Evolutionary conservation across 306 rosid species (phyloP).

Genomic region (Carpinus viminea): DNA sequence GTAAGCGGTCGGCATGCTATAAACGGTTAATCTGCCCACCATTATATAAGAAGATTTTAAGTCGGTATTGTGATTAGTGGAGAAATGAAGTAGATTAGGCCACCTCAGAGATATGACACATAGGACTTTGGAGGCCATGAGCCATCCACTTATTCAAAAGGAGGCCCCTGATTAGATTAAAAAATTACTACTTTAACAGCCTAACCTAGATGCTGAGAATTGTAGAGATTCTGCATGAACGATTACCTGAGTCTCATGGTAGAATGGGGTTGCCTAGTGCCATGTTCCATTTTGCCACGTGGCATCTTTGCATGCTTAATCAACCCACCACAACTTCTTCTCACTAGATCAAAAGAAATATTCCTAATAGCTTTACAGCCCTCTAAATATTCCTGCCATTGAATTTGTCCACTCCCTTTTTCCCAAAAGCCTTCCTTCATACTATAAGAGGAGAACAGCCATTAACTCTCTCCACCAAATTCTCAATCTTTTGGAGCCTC

Average conservation of each 20-base stretch:
- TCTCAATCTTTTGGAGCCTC: constrained; percentile 14
- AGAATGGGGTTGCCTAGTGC: constrained; percentile 26
- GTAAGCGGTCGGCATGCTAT: no score
- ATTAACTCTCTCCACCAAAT: constrained; percentile 39
- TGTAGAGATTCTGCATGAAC: constrained; percentile 27
- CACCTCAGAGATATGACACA: no score
- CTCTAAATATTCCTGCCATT: constrained; percentile 50
- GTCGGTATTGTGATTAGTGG: no score
- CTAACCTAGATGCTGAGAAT: neutral
- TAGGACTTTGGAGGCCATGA: no score
- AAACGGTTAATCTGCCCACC: no score
- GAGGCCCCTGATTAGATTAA: no score
- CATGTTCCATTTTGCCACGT: constrained; percentile 38
- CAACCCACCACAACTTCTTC: constrained; percentile 41
- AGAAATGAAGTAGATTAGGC: no score
- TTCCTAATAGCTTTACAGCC: constrained; percentile 71
- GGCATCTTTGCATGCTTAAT: constrained; percentile 32
- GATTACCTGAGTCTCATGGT: constrained; percentile 22
- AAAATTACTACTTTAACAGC: no score
- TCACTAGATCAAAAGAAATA: constrained; percentile 41
- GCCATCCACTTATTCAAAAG: no score
- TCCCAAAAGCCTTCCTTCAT: constrained; percentile 37
- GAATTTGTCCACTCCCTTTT: constrained; percentile 64
- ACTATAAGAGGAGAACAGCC: constrained; percentile 52
- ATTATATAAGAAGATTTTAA: no score